Conservation (phyloP, 371 early-diverging fungal species). For the Mortierella sp. region DNA sequence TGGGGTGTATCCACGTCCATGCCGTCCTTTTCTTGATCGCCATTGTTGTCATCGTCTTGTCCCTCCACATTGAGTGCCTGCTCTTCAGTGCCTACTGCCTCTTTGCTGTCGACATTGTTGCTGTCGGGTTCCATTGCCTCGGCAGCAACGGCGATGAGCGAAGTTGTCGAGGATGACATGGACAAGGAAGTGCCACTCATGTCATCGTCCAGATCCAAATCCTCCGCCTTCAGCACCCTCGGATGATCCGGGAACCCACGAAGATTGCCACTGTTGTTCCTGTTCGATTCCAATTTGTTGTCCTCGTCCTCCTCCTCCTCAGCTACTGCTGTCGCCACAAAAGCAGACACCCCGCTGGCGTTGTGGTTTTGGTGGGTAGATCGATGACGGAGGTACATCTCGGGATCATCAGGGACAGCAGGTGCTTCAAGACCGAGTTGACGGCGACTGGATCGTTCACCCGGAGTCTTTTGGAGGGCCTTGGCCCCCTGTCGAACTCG, state of each 20-base stretch:
- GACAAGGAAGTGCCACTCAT: slow-evolving; percentile 5
- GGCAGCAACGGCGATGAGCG: background rate
- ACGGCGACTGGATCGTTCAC: slow-evolving; percentile 51
- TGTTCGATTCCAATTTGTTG: background rate
- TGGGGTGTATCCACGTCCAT: slow-evolving; percentile 7
- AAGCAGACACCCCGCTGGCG: slow-evolving; percentile 17
- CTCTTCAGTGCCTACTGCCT: background rate
- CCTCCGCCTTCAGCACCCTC: background rate
- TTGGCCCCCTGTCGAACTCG: slow-evolving; percentile 44
- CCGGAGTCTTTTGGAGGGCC: slow-evolving; percentile 27
- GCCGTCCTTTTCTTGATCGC: background rate
- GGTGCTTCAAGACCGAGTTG: slow-evolving; percentile 45
- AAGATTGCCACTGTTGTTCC: background rate
- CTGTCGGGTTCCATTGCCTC: background rate
- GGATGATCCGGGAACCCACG: background rate
- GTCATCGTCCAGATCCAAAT: slow-evolving; percentile 1
- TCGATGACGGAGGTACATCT: slow-evolving; percentile 41
- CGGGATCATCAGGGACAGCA: slow-evolving; percentile 49
- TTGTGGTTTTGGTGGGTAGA: background rate
- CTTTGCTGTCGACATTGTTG: background rate
- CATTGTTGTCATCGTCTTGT: background rate
- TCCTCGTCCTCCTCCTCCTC: background rate
- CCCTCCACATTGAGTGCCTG: background rate
- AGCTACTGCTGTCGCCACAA: slow-evolving; percentile 1
- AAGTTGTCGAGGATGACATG: slow-evolving; percentile 2